Conservation (phyloP, 129 eudicot species). For the Chrysanthemum makinoi region DNA sequence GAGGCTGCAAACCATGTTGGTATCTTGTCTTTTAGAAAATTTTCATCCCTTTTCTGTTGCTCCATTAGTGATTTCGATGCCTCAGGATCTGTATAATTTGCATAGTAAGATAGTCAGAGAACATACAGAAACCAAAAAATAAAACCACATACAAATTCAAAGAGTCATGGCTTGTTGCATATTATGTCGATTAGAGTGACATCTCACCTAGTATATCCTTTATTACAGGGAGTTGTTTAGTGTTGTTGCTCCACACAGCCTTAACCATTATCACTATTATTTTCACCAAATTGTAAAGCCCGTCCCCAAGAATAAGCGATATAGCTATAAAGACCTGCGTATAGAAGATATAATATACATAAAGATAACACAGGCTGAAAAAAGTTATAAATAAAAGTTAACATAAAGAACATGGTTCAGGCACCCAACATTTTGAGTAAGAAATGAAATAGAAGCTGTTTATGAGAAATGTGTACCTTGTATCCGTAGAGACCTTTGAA, state of each 20-base stretch:
- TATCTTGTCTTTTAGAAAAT: slow-evolving; percentile 74
- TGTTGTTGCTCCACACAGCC: slow-evolving; percentile 44
- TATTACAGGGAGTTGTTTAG: slow-evolving; percentile 49
- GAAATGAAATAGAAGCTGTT: not conserved
- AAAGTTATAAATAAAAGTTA: not conserved
- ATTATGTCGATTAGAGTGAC: not conserved
- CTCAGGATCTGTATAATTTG: slow-evolving; percentile 38
- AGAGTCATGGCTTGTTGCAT: too few species aligned
- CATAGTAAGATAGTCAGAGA: not conserved
- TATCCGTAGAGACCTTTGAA: slow-evolving; percentile 96
- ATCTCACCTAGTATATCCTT: slow-evolving; percentile 46
- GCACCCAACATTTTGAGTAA: not conserved
- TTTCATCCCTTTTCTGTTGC: slow-evolving; percentile 50
- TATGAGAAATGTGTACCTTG: slow-evolving; percentile 43
- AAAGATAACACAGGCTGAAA: not conserved
- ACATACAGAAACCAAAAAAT: not conserved
- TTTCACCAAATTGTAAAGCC: slow-evolving; percentile 80
- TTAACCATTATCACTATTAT: slow-evolving; percentile 52
- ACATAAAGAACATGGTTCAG: not conserved
- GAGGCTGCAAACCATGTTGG: slow-evolving; percentile 81
- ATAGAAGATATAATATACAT: not conserved
- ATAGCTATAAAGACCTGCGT: slow-evolving; percentile 80
- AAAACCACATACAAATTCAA: too few species aligned
- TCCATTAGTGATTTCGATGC: slow-evolving; percentile 42
- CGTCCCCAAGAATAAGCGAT: slow-evolving; percentile 79